Evolutionary conservation across 2,329 filamentous ascomycete genomes (phyloP), one percentile per base, ranked within the genome.

Genomic region (Aspergillus arachidicola): DNA sequence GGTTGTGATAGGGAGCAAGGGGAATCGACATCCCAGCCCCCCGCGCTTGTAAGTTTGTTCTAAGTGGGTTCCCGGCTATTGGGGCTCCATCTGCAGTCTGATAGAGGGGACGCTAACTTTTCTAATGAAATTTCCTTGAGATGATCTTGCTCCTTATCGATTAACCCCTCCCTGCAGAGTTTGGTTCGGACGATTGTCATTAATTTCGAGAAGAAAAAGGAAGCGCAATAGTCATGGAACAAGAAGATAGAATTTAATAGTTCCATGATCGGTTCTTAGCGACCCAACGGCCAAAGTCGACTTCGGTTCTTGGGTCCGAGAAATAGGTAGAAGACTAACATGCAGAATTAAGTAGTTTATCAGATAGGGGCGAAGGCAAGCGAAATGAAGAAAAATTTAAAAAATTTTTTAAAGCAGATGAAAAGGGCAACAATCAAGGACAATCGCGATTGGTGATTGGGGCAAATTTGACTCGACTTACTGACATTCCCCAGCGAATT

Each of bases 21-120:
- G 6, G 19, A 26, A 48, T 41, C 43, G n/a, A 56, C 30, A 23
- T 7, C 32, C 34, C n/a, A 61, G 32, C 43, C 59, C 53, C 53
- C 55, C 58, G 38, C 54, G 55, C 54, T 23, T 38, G 41, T 53
- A 53, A 53, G 51, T 54, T 54, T 54, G 30, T 23, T 30, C 58
- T 58, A 51, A 66, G 60, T 65, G 65, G 65, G 64, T 51, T 58
- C 61, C 53, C 46, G 58, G 51, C 46, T 57, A 51, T 60, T 51
- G 50, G 57, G 53, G 46, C 59, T 57, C 59, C 59, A 57, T 61
- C 54, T 21, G 45, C 59, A 38, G 46, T 41, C 48, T 57, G 58
- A 60, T 60, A 45, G 57, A 53, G 46, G 30, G 26, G 28, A 36
- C 45, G 16, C 46, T 38, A 54, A 57, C 54, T 36, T 12, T 38